These are phyloP conservation scores for Metarhizium brunneum DNA, from an alignment of 2,329 filamentous ascomycete genomes.

Conservation along the genomic window DNA sequence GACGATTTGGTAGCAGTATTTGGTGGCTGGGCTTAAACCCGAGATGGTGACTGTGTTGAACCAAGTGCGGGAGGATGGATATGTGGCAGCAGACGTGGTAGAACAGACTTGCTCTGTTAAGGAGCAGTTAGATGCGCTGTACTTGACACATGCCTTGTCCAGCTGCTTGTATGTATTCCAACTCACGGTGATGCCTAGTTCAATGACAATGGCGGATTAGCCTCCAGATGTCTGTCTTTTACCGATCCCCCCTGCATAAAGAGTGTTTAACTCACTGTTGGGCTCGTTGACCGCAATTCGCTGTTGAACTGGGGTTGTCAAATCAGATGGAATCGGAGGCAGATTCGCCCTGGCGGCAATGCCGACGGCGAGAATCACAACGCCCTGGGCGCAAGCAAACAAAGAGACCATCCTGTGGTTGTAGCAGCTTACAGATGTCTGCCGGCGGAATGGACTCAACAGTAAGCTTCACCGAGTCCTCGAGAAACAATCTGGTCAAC, in stretches of 20 bases:
- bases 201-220: not conserved
- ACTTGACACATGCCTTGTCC: constrained; percentile 37
- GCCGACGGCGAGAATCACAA: constrained; percentile 2
- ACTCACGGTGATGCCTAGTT: constrained; percentile 39
- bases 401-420: not conserved
- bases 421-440: too few relatives aligned
- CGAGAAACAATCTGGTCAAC: too few relatives aligned
- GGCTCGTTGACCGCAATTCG: constrained; percentile 40
- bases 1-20: constrained; percentile 51
- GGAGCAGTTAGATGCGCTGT: constrained; percentile 32
- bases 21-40: constrained; percentile 39
- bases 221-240: not conserved
- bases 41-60: constrained; percentile 38
- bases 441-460: too few relatives aligned
- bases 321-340: constrained; percentile 36
- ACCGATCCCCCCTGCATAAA: too few relatives aligned
- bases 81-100: constrained; percentile 33
- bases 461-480: too few relatives aligned
- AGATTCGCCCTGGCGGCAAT: constrained; percentile 20
- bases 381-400: not conserved
- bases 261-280: constrained; percentile 27
- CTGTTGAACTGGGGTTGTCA: constrained; percentile 45
- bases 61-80: constrained; percentile 44
- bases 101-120: constrained; percentile 35
- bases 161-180: constrained; percentile 48